Base-by-base conservation (phyloP, 2,329 filamentous ascomycete species). In the Neofusicoccum sp. region DNA sequence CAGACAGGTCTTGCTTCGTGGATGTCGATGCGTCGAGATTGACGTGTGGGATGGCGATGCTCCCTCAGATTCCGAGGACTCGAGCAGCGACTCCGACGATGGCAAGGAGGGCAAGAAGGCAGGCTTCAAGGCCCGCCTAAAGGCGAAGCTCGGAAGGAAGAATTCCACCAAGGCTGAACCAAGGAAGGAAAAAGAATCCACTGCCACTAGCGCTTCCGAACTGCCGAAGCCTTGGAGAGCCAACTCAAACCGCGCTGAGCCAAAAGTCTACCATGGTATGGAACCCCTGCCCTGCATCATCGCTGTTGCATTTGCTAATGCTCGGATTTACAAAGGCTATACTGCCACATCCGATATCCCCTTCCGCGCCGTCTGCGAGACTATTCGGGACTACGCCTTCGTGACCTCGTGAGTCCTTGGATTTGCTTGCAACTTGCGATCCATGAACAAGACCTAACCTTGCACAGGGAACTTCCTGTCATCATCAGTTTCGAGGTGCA, bases 401-500 rank as follows among this genome's bases (percentile, higher is more conserved):
- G 79, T 85, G 30, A 83, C 79, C 6, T 93, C 70, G 38, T 63
- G 44, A 62, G 62, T 63, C 16, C 30, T 6, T 6, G 4, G 7
- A n/a, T 30, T 11, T 56, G n/a, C 24, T 43, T 31, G 4, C 11
- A 12, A 1, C 6, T 6, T n/a, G 33, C 1, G 7, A 6, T 24
- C 9, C 14, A 24, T n/a, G 31, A 16, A n/a, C 20, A 12, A 31
- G 16, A n/a, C 3, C 41, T 58, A 26, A 61, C 30, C 38, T 16
- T 11, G 5, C 7, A 6, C 33, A 61, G 59, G 70, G 84, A 89
- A 57, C 79, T 96, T 20, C 95, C 95, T 0, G 79, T 99, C 40
- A 96, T 98, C 62, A 86, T 98, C 65, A 96, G 92, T 72, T 82
- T 98, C 5, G 95, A 99, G 75, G 90, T 98, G 0, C 93, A 98